Base-by-base conservation (phyloP, 305 asterid species). In the Monarda citriodora region DNA sequence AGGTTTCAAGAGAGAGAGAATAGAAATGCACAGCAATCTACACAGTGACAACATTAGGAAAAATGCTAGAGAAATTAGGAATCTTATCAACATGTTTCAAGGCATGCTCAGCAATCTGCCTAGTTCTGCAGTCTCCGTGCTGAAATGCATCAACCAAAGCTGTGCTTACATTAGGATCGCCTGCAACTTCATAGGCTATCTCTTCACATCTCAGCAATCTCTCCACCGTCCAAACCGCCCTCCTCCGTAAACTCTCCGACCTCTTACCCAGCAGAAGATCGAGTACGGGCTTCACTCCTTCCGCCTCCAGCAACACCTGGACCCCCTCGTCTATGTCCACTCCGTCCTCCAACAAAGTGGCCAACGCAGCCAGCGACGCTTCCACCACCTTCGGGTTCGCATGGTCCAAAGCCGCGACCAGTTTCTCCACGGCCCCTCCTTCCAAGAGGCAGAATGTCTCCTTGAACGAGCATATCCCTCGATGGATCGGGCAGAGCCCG, bases 141-240 rank as follows among this genome's bases (percentile, higher is more conserved):
- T 91, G 96, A 57, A 86, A 94, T 66, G 99, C 93, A 74, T 94
- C 98, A 3, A 94, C 97, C 5, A 94, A 82, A 7, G 99, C 95
- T 44, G 96, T 86, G 68, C 87, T 77, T 26, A 82, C 74, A 68
- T 86, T 94, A 22, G 93, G 88, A 82, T 91, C 85, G 18, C 81
- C 70, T 0, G 96, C 70, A 20, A 91, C 78, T 49, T 70, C 89
- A 55, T 9, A 47, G 2, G 97, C 89, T 53, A 94, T 78, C 8
- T 84, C 96, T 15, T 77, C 86, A 11, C 74, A 72, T 44, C 95
- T 77, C 73, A 94, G 55, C 69, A 94, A 66, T 60, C 99, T 79
- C 58, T 94, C 99, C 11, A 82, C 97, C 36, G 92, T 89, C 99
- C 99, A 94, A 26, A 94, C 96, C 1, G 88, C 86, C 71, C 93